Conservation (phyloP, 108 stramenopile genomes). For the Nitzschia sp. region DNA sequence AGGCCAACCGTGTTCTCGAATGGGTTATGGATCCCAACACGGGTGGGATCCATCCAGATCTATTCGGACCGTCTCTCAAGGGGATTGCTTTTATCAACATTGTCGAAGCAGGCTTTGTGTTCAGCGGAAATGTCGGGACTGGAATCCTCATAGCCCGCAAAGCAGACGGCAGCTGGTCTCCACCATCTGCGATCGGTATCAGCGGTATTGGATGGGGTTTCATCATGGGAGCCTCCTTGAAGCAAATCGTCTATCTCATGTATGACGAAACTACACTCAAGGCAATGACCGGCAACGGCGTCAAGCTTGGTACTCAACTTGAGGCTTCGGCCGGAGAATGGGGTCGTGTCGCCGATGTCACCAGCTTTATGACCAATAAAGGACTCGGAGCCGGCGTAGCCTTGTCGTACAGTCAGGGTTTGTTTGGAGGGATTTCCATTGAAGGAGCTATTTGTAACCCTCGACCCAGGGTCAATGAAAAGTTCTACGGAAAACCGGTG, state of each 20-base stretch:
- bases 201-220: constrained; percentile 21
- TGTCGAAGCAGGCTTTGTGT: constrained; percentile 74
- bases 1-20: constrained; percentile 24
- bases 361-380: constrained; percentile 16
- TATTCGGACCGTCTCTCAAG: constrained; percentile 19
- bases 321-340: constrained; percentile 9
- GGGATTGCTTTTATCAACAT: constrained; percentile 51
- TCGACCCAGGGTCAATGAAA: constrained; percentile 12
- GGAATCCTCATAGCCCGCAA: constrained; percentile 68
- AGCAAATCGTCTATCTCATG: constrained; percentile 22
- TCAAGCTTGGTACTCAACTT: constrained; percentile 6
- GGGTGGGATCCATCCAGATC: neutral
- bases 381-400: constrained; percentile 18
- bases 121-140: constrained; percentile 68
- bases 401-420: constrained; percentile 12
- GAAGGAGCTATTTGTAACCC: constrained; percentile 25
- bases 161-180: constrained; percentile 51
- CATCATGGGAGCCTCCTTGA: constrained; percentile 12
- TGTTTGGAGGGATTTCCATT: constrained; percentile 23
- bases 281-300: constrained; percentile 18
- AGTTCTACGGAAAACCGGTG: constrained; percentile 24
- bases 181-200: constrained; percentile 72
- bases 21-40: constrained; percentile 26
- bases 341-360: constrained; percentile 5
- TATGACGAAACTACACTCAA: constrained; percentile 23